These are phyloP conservation scores for Cercospora sojina DNA, from an alignment of 2,329 filamentous ascomycete species.

Conservation along the genomic window DNA sequence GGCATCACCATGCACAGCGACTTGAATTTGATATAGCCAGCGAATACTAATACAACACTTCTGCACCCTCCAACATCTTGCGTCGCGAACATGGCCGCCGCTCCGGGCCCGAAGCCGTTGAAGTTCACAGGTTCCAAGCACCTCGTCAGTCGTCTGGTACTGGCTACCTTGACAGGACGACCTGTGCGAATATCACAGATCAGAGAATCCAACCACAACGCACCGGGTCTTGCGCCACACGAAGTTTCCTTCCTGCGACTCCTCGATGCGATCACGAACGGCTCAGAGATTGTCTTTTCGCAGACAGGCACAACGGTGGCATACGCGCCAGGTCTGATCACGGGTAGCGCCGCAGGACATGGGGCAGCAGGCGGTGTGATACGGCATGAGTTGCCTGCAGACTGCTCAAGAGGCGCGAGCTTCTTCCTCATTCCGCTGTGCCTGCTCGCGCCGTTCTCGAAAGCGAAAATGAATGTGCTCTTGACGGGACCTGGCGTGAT, in stretches of 20 bases:
- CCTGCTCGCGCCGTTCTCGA: slow-evolving; percentile 87
- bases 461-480: slow-evolving; percentile 83
- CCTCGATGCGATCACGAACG: slow-evolving; percentile 92
- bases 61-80: neutral
- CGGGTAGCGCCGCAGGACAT: slow-evolving; percentile 73
- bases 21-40: neutral
- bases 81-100: slow-evolving; percentile 29
- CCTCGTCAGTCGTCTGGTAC: slow-evolving; percentile 78
- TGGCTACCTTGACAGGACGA: slow-evolving; percentile 86
- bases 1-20: neutral
- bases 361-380: slow-evolving; percentile 75
- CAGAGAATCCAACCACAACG: slow-evolving; percentile 78
- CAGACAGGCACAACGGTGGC: slow-evolving; percentile 92
- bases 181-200: slow-evolving; percentile 93
- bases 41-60: neutral
- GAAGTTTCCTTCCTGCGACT: slow-evolving; percentile 95
- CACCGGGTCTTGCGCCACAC: slow-evolving; percentile 84
- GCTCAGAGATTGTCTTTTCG: slow-evolving; percentile 89
- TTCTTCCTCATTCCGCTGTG: slow-evolving; percentile 92
- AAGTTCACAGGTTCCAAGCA: slow-evolving; percentile 78
- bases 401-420: slow-evolving; percentile 76
- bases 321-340: slow-evolving; percentile 89
- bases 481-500: slow-evolving; percentile 92
- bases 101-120: slow-evolving; percentile 32
- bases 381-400: slow-evolving; percentile 74